Evolutionary conservation across 2,329 filamentous ascomycete species (phyloP), one percentile per base, ranked within the genome.

Genomic region (Trichoderma simmonsii): DNA sequence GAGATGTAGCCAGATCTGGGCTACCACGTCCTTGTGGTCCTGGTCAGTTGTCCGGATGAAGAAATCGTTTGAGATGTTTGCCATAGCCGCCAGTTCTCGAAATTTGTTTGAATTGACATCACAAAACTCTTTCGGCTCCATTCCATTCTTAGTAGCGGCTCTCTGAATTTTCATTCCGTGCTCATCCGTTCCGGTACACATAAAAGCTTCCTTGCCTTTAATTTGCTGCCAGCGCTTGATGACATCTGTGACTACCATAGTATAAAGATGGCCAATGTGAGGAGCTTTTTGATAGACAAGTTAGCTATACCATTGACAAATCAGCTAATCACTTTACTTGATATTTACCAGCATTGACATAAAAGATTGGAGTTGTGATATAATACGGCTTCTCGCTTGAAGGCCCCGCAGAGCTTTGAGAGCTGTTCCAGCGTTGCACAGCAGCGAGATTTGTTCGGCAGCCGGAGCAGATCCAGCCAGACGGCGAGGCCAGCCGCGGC

Each of bases 151-250:
- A 7, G 87, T 85, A 1, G 96, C 93, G 0, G 95, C 95, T 80
- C 91, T 92, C 81, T 99, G 96, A 26, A 98, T 92, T 86, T 99
- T 99, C 89, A 98, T 92, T 57, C 96, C 96, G 84, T 99, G 95
- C 82, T 99, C 96, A 80, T 99, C 96, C 43, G 95, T 98, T 72
- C 96, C 96, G 1, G 96, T 99, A 77, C 92, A 91, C 15, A 99
- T 85, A 74, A 93, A 86, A 4, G 95, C 92, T 62, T 86, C 83
- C 34, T 89, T 81, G 48, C 93, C 93, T 73, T 91, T 89, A 66
- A 99, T 86, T 36, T 89, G 84, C 79, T 97, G 90, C 94, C 94
- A 99, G 83, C 96, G 88, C 82, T 98, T 99, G 76, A 97, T 84
- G 68, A 97, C 91, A 82, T 99, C 96, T 74, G 93, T 87, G 59